Conservation (phyloP, 1,284 basidiomycete species). For the Moniliella sp. region DNA sequence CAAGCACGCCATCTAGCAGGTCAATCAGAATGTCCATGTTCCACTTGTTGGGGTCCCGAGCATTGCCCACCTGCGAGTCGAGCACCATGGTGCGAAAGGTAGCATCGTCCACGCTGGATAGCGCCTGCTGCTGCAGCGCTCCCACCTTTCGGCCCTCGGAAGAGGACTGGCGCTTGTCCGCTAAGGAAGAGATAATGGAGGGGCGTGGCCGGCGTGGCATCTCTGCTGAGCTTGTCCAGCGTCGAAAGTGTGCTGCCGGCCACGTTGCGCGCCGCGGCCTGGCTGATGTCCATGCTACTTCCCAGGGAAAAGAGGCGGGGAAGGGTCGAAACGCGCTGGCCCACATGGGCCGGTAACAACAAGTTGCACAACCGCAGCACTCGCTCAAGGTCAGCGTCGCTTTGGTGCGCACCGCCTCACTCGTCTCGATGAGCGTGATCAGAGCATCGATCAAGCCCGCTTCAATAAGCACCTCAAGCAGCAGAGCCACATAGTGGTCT, state of each 20-base stretch:
- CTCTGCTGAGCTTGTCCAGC: background rate
- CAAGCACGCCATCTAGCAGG: constrained; percentile 69
- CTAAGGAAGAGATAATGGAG: background rate
- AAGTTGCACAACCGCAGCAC: too few species aligned
- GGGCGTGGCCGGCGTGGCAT: background rate
- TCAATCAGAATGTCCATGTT: constrained; percentile 70
- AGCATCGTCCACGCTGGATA: constrained; percentile 44
- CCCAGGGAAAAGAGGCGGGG: too few species aligned
- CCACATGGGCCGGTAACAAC: too few species aligned
- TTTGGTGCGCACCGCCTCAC: constrained; percentile 7
- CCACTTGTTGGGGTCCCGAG: constrained; percentile 79
- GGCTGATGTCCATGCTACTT: too few species aligned
- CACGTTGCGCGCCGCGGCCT: too few species aligned
- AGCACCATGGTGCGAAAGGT: constrained; percentile 27
- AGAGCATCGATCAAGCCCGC: constrained; percentile 45
- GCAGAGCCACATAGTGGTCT: constrained; percentile 77
- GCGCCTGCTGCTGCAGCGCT: constrained; percentile 63
- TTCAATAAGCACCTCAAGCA: constrained; percentile 64
- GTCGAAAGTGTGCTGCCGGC: constrained; percentile 50
- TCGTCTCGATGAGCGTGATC: constrained; percentile 17
- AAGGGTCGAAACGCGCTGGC: constrained; percentile 68
- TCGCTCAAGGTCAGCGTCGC: constrained; percentile 81
- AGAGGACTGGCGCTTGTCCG: too few species aligned
- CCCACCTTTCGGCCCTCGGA: constrained; percentile 54
- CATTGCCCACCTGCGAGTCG: constrained; percentile 49